Percentiles rank a stretch among this genome's conserved stretches.
Evolutionary conservation across 805 yeast species (phyloP).

Genomic region (Clavispora fructus): DNA sequence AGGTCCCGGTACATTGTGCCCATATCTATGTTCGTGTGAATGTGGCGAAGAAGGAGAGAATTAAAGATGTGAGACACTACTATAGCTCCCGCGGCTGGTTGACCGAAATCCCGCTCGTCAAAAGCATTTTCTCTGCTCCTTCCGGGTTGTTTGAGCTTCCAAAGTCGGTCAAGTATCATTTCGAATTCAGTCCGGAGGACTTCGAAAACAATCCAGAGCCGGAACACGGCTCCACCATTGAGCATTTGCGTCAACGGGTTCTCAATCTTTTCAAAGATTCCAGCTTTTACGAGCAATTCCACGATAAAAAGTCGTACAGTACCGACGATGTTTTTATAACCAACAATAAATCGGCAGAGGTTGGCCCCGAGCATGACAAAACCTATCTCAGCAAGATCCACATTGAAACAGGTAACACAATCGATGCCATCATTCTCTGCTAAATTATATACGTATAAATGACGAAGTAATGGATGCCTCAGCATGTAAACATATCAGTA

Average conservation of each 20-base stretch:
- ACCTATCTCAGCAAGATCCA: slow-evolving; percentile 31
- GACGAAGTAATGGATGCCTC: no score
- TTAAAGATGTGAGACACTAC: slow-evolving; percentile 20
- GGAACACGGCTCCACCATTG: slow-evolving; percentile 65
- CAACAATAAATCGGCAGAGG: slow-evolving; percentile 25
- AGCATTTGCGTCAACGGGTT: slow-evolving; percentile 53
- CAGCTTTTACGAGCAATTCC: slow-evolving; percentile 17
- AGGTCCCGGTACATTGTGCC: slow-evolving; percentile 75
- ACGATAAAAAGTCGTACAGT: slow-evolving; percentile 1
- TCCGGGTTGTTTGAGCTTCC: slow-evolving; percentile 14
- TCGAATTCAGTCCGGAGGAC: slow-evolving; percentile 81
- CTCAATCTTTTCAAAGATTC: slow-evolving; percentile 49
- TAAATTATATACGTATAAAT: neutral
- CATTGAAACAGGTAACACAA: slow-evolving; percentile 40
- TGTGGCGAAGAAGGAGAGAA: slow-evolving; percentile 18
- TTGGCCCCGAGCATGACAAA: slow-evolving; percentile 16
- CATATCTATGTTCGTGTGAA: slow-evolving; percentile 58
- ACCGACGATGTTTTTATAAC: slow-evolving; percentile 22
- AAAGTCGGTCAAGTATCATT: slow-evolving; percentile 47
- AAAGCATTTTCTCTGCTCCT: neutral
- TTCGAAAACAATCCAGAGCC: slow-evolving; percentile 55
- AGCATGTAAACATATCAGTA: neutral
- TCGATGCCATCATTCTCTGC: slow-evolving; percentile 20
- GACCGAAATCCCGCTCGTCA: slow-evolving; percentile 11
- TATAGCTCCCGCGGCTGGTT: slow-evolving; percentile 25